Evolutionary conservation across 305 asterid species (phyloP).

Genomic region (Fraxinus latifolia): DNA sequence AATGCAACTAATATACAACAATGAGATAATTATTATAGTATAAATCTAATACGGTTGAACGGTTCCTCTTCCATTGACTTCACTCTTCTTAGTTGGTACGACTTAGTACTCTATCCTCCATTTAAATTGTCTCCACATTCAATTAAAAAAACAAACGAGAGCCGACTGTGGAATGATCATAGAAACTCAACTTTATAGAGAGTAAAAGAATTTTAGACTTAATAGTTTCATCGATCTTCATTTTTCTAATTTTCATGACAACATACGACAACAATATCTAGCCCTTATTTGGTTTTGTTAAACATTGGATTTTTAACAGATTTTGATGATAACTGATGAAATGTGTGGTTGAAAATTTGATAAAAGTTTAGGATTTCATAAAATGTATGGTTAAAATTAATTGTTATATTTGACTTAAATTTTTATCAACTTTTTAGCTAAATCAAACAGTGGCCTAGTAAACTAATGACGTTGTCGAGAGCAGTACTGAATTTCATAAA

Average conservation of each 20-base stretch:
- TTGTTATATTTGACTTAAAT: too few relatives aligned
- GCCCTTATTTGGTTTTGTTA: neutral
- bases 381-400: too few relatives aligned
- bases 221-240: neutral
- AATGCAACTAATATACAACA: neutral
- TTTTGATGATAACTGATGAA: neutral
- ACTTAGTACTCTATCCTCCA: constrained; percentile 15
- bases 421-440: neutral
- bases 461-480: neutral
- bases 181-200: neutral
- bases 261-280: neutral
- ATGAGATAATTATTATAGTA: neutral
- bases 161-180: neutral
- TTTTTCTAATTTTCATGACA: neutral
- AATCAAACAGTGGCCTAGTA: neutral
- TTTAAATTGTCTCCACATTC: neutral
- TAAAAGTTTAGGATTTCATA: neutral
- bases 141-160: neutral
- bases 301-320: too few relatives aligned
- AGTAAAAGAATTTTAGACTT: too few relatives aligned
- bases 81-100: constrained; percentile 37
- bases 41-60: constrained; percentile 47
- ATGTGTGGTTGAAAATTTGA: neutral
- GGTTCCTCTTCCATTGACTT: constrained; percentile 45
- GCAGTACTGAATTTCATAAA: neutral